Conservation (phyloP, 192 early-diverging fungal species). For the Umbelopsis vinacea region DNA sequence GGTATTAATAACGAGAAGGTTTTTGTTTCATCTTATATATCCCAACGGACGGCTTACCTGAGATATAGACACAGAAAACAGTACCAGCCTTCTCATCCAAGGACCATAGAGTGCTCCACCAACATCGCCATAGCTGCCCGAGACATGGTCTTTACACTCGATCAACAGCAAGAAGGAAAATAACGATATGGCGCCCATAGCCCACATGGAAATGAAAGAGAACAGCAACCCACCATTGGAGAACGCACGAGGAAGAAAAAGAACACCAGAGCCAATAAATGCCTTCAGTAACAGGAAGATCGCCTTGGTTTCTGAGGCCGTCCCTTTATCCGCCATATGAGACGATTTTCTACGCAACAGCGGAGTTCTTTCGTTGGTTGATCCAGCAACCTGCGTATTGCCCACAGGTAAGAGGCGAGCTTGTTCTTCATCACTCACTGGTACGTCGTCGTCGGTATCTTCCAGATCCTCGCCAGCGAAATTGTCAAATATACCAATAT, state of each 20-base stretch:
- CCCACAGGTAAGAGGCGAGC: constrained; percentile 18
- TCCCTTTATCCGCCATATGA: constrained; percentile 35
- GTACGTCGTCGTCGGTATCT: constrained; percentile 36
- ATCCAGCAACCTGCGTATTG: constrained; percentile 1
- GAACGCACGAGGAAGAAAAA: constrained; percentile 79
- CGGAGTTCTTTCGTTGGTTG: constrained; percentile 25
- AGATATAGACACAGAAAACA: constrained; percentile 69
- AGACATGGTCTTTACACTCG: constrained; percentile 61
- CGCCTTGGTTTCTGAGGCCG: constrained; percentile 43
- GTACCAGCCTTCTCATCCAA: constrained; percentile 65
- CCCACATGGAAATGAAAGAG: constrained; percentile 60
- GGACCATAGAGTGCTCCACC: constrained; percentile 64
- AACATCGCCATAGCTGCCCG: constrained; percentile 75
- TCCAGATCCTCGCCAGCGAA: constrained; percentile 55
- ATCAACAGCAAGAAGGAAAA: constrained; percentile 69
- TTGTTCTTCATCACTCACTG: constrained; percentile 30
- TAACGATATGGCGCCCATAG: constrained; percentile 64
- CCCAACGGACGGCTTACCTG: constrained; percentile 52
- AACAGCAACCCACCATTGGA: constrained; percentile 74
- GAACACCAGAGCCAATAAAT: constrained; percentile 76
- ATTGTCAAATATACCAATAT: constrained; percentile 46
- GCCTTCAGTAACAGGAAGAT: constrained; percentile 61
- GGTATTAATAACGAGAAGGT: neutral
- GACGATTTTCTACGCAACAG: constrained; percentile 21
- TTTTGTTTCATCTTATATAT: neutral